Evolutionary conservation across 768 basidiomycete genomes (phyloP).

Genomic region (Tephrocybe sp.): DNA sequence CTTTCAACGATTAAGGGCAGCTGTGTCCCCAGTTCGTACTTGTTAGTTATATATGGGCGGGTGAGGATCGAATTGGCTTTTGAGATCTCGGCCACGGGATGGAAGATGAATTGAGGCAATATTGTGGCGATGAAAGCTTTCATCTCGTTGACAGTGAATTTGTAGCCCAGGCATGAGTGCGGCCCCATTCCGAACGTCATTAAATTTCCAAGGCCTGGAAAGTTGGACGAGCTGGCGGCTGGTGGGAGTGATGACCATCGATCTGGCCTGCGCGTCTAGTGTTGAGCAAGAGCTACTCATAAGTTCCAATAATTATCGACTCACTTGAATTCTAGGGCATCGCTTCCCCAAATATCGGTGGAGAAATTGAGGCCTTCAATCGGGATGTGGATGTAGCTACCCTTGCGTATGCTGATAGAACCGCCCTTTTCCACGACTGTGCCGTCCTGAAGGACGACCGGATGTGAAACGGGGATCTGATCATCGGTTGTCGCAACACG

Average conservation of each 20-base stretch:
- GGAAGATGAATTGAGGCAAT: constrained; percentile 45
- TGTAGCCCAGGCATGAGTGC: constrained; percentile 49
- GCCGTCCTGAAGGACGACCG: constrained; percentile 41
- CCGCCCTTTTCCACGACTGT: constrained; percentile 33
- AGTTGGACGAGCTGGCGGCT: constrained; percentile 30
- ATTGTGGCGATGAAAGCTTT: constrained; percentile 51
- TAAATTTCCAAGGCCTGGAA: constrained; percentile 48
- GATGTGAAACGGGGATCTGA: constrained; percentile 49
- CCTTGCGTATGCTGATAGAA: constrained; percentile 48
- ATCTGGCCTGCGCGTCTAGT: constrained; percentile 41
- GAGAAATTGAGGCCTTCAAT: constrained; percentile 54
- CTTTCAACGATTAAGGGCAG: constrained; percentile 37
- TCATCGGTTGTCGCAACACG: constrained; percentile 56
- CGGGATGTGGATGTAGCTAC: constrained; percentile 56
- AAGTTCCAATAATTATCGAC: constrained; percentile 17
- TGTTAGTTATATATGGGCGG: constrained; percentile 44
- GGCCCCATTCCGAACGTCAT: constrained; percentile 57
- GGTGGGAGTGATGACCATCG: constrained; percentile 48
- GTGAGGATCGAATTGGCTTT: constrained; percentile 53
- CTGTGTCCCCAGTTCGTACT: constrained; percentile 38
- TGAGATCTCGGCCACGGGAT: constrained; percentile 39
- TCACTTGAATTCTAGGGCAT: constrained; percentile 55
- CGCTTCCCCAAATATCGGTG: constrained; percentile 55
- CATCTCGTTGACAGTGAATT: constrained; percentile 47
- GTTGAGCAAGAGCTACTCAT: neutral